Evolutionary conservation across 805 yeast species (phyloP), one percentile per base, ranked within the genome.

Genomic region (Limtongozyma cylindracea): DNA sequence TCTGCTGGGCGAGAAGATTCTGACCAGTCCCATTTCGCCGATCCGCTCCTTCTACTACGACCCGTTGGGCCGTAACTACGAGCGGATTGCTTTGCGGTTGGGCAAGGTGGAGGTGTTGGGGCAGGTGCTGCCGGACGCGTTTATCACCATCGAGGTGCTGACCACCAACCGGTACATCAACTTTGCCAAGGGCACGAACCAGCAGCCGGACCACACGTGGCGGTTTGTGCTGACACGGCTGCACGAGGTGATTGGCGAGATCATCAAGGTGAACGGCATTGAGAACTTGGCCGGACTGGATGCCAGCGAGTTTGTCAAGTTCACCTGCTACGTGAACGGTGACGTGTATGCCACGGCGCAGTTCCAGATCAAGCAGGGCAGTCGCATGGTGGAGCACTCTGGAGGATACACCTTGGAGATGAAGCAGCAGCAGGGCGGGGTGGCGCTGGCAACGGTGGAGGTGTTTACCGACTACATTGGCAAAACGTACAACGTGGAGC

Each of bases 131-230:
- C n/a, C n/a, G n/a, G n/a, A n/a, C n/a, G n/a, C n/a, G n/a, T n/a
- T n/a, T n/a, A n/a, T n/a, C n/a, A 57, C 73, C 3, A 45, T 70
- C 24, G 59, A 60, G 29, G 50, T 64, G 20, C 49, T 55, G 16
- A 43, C 70, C 8, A n/a, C n/a, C n/a, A 58, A 60, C 21, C 50
- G 59, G 13, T 31, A 43, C 20, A 46, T 69, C 16, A 42, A 48
- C 4, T 71, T 76, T 37, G 57, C 66, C n/a, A 66, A 65, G 35
- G 77, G 73, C 8, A 56, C 76, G 0, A 69, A 69, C 40, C 76
- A 65, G 34, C 37, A 41, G 10, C 54, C 53, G 8, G 40, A 45
- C 19, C 38, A 48, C 13, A 29, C 41, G 6, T 77, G 91, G 91
- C 63, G 61, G 24, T 73, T 78, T 33, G 56, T 73, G 7, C 65